phyloP scores from a whole-genome alignment of 352 stramenopile genomes.

The Phytophthora ohioensis region DNA sequence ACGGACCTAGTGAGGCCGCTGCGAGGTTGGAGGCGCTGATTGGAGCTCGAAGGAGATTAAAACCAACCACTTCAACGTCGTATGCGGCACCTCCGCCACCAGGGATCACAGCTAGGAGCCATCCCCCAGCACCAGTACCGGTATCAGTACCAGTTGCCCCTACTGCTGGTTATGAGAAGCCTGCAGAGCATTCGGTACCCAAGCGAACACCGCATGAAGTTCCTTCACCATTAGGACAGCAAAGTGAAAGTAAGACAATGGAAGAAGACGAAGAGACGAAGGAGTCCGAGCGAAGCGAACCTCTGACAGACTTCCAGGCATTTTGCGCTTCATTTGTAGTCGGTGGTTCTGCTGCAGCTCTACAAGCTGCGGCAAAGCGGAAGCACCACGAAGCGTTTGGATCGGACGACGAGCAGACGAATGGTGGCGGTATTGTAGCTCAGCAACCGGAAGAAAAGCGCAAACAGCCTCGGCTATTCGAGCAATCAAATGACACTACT shows the following conservation, averaged over 20 bases:
- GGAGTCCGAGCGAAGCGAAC: constrained; percentile 10
- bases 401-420: constrained; percentile 16
- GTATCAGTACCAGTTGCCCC: background rate
- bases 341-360: constrained; percentile 34
- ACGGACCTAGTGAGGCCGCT: constrained; percentile 23
- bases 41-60: constrained; percentile 26
- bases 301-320: constrained; percentile 33
- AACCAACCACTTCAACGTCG: background rate
- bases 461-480: constrained; percentile 21
- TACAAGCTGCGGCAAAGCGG: constrained; percentile 28
- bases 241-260: constrained; percentile 10
- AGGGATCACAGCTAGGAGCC: background rate
- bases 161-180: constrained; percentile 2
- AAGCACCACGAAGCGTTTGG: constrained; percentile 43
- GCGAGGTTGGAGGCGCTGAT: constrained; percentile 35
- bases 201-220: background rate
- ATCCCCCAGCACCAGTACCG: background rate
- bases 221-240: background rate
- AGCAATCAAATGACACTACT: background rate
- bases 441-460: constrained; percentile 11
- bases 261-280: constrained; percentile 30
- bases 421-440: constrained; percentile 1
- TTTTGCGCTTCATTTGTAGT: constrained; percentile 48
- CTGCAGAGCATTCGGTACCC: background rate
- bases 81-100: background rate